phyloP scores from a whole-genome alignment of 352 stramenopile genomes.

The Phytophthora quininea region DNA sequence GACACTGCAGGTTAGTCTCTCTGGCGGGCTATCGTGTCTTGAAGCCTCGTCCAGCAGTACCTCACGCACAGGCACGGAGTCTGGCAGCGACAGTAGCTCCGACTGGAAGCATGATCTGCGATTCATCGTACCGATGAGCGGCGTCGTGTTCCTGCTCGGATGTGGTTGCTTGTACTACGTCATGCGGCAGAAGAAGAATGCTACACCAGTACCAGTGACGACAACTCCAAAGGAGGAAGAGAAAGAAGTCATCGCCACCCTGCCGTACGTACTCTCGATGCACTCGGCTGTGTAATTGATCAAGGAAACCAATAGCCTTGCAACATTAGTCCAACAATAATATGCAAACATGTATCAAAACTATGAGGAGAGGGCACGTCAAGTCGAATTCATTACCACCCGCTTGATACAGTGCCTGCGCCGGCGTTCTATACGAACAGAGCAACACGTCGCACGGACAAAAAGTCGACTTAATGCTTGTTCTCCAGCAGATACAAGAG shows the following conservation, averaged over 20 bases:
- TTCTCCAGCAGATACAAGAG: constrained; percentile 87
- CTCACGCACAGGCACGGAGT: neutral
- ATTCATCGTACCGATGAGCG: constrained; percentile 46
- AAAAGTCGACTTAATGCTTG: constrained; percentile 41
- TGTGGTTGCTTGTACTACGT: constrained; percentile 48
- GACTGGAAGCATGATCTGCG: constrained; percentile 28
- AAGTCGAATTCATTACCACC: constrained; percentile 10
- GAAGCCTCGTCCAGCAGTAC: constrained; percentile 1
- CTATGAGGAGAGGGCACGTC: neutral
- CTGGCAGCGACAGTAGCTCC: constrained; percentile 7
- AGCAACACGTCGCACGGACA: neutral
- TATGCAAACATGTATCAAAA: too few species aligned
- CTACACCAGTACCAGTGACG: constrained; percentile 20
- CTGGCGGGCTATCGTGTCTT: constrained; percentile 25
- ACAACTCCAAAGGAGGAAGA: constrained; percentile 53
- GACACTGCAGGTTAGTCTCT: constrained; percentile 26
- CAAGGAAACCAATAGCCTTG: too few species aligned
- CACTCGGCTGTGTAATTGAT: constrained; percentile 1
- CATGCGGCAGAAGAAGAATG: constrained; percentile 38
- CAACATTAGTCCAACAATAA: too few species aligned
- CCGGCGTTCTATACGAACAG: constrained; percentile 11
- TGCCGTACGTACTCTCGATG: constrained; percentile 27
- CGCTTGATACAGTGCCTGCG: neutral
- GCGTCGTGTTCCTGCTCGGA: constrained; percentile 53
- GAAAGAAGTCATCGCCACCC: constrained; percentile 56